phyloP scores from a whole-genome alignment of 768 basidiomycete genomes.

The Gloeostereum incarnatum region DNA sequence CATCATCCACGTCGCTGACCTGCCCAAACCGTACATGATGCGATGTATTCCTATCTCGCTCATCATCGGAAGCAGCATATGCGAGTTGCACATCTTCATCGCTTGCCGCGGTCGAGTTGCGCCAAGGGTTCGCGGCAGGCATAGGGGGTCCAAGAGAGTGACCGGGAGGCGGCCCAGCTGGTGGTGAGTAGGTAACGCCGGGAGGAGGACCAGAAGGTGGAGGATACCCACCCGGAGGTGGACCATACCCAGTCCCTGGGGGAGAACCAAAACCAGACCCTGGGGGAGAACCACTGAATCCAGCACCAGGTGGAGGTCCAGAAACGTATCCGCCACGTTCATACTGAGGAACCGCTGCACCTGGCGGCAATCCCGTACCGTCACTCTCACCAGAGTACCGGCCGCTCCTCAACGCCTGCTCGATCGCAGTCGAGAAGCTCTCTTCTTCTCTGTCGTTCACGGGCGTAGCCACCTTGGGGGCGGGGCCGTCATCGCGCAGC shows the following conservation, averaged over 20 bases:
- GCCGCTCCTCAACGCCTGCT: conserved; percentile 18
- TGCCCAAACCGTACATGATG: conserved; percentile 37
- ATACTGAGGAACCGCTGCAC: conserved; percentile 28
- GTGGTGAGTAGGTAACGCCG: no score
- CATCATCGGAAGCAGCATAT: conserved; percentile 24
- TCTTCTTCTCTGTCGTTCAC: no score
- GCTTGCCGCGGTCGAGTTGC: conserved; percentile 11
- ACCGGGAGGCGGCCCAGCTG: conserved; percentile 4
- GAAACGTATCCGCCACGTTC: conserved; percentile 20
- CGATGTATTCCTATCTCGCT: conserved; percentile 17
- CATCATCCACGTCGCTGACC: conserved; percentile 28
- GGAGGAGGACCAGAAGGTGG: no score
- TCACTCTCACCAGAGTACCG: conserved; percentile 20
- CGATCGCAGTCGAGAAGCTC: conserved; percentile 28
- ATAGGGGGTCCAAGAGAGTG: background rate
- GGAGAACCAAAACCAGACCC: no score
- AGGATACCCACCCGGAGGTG: no score
- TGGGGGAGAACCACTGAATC: no score
- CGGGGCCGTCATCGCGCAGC: conserved; percentile 20
- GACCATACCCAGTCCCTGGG: no score
- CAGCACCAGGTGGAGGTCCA: conserved; percentile 34
- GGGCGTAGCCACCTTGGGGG: no score
- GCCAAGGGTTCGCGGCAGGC: conserved; percentile 3
- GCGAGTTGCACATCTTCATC: conserved; percentile 26
- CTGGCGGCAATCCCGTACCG: no score